A percentile compares a stretch with the other conserved stretches of the same genome.
Evolutionary conservation across 2,329 filamentous ascomycete species (phyloP).

Genomic region (Huntiella decipiens): DNA sequence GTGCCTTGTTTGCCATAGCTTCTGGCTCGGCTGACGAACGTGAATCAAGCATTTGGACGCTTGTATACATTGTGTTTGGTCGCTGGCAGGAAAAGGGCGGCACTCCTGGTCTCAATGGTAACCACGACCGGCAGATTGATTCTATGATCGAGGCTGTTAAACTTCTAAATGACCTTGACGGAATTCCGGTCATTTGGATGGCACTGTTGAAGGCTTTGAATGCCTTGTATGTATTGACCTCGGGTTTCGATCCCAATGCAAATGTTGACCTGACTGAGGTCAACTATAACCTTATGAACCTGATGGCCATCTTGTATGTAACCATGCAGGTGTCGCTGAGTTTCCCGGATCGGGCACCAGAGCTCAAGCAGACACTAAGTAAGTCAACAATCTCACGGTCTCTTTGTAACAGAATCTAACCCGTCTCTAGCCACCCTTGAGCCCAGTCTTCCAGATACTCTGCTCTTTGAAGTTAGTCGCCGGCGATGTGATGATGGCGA

Average conservation of each 20-base stretch:
- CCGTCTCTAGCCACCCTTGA: constrained; percentile 32
- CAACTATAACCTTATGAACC: constrained; percentile 41
- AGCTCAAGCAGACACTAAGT: constrained; percentile 31
- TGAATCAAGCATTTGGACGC: constrained; percentile 33
- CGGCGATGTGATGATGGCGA: constrained; percentile 55
- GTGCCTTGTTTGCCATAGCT: constrained; percentile 25
- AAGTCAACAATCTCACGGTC: constrained; percentile 16
- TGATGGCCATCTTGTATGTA: constrained; percentile 45
- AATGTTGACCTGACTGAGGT: constrained; percentile 23
- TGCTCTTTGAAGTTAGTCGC: constrained; percentile 50
- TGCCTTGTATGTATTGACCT: constrained; percentile 25
- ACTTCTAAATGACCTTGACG: constrained; percentile 29
- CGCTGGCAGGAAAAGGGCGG: constrained; percentile 49
- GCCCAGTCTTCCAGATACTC: constrained; percentile 50
- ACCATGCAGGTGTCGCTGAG: constrained; percentile 37
- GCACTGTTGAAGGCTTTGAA: constrained; percentile 32
- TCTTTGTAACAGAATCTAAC: neutral
- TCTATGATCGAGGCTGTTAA: constrained; percentile 37
- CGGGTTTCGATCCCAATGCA: constrained; percentile 5
- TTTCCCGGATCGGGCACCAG: constrained; percentile 28
- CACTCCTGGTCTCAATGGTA: constrained; percentile 30
- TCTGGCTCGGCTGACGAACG: constrained; percentile 29
- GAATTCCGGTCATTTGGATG: constrained; percentile 21
- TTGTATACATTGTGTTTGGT: constrained; percentile 46
- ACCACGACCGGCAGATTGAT: constrained; percentile 31